Conservation (phyloP, 305 asterid genomes). For the Ajuga reptans region DNA sequence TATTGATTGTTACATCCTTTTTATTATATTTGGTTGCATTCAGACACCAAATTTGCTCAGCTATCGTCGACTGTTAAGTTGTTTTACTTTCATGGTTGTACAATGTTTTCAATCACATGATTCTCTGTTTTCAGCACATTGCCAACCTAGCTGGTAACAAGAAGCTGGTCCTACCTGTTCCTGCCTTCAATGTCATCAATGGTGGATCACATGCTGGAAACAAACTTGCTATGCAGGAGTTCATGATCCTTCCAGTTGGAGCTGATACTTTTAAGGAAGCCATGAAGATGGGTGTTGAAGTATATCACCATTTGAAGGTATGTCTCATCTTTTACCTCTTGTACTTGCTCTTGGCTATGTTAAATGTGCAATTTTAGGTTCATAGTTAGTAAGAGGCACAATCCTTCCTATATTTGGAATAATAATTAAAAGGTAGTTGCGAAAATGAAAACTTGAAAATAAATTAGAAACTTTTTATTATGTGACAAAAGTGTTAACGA, state of each 20-base stretch:
- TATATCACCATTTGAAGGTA: slow-evolving; percentile 73
- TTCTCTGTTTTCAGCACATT: slow-evolving; percentile 46
- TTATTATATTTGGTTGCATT: background rate
- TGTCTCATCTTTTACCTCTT: background rate
- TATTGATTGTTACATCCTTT: background rate
- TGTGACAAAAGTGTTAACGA: too few relatives aligned
- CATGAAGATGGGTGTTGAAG: slow-evolving; percentile 95
- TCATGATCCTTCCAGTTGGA: slow-evolving; percentile 79
- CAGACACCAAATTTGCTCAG: background rate
- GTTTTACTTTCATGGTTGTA: background rate
- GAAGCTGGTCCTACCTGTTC: slow-evolving; percentile 72
- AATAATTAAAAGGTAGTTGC: background rate
- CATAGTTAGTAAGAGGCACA: background rate
- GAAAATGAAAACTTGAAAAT: background rate
- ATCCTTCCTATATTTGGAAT: background rate
- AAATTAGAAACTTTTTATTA: background rate
- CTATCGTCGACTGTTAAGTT: background rate
- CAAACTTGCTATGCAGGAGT: slow-evolving; percentile 88
- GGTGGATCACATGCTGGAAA: slow-evolving; percentile 91
- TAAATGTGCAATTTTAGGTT: background rate
- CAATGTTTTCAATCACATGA: background rate
- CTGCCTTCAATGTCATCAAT: slow-evolving; percentile 78
- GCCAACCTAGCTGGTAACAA: slow-evolving; percentile 76
- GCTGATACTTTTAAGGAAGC: slow-evolving; percentile 74
- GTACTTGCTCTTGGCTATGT: background rate